Evolutionary conservation across 2,329 filamentous ascomycete genomes (phyloP).

Genomic region (Aspergillus sp.): DNA sequence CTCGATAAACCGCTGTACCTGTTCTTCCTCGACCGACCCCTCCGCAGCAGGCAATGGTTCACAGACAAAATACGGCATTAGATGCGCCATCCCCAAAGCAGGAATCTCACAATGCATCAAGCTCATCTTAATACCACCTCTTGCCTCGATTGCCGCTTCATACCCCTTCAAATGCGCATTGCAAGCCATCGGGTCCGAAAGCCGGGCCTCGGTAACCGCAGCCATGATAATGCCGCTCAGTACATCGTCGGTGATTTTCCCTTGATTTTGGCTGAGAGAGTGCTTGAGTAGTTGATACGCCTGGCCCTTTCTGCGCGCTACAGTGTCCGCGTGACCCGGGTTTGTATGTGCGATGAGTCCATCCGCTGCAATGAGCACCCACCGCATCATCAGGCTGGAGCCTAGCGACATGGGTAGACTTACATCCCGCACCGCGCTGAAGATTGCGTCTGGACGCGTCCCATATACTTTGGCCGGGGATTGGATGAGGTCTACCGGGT

Average conservation of each 20-base stretch:
- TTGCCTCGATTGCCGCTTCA: not conserved
- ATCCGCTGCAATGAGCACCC: not conserved
- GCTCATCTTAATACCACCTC: not conserved
- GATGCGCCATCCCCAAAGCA: not conserved
- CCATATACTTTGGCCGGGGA: not conserved
- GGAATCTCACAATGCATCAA: not conserved
- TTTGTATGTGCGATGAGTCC: not conserved
- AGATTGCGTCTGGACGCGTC: not conserved
- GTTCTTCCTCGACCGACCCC: not conserved
- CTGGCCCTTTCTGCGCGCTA: not conserved
- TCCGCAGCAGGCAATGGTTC: not conserved
- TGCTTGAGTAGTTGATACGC: not conserved
- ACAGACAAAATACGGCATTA: not conserved
- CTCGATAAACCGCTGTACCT: not conserved
- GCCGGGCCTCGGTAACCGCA: not conserved
- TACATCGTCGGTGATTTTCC: not conserved
- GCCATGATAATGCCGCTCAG: constrained; percentile 2
- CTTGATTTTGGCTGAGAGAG: not conserved
- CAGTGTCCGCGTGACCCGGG: not conserved
- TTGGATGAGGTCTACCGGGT: not conserved
- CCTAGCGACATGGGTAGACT: not conserved
- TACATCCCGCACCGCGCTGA: not conserved
- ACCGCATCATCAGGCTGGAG: not conserved
- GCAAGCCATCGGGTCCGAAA: not conserved
- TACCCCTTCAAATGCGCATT: not conserved